These are phyloP conservation scores for Emydomyces testavorans DNA, from an alignment of 2,329 filamentous ascomycete species.

Conservation along the genomic window DNA sequence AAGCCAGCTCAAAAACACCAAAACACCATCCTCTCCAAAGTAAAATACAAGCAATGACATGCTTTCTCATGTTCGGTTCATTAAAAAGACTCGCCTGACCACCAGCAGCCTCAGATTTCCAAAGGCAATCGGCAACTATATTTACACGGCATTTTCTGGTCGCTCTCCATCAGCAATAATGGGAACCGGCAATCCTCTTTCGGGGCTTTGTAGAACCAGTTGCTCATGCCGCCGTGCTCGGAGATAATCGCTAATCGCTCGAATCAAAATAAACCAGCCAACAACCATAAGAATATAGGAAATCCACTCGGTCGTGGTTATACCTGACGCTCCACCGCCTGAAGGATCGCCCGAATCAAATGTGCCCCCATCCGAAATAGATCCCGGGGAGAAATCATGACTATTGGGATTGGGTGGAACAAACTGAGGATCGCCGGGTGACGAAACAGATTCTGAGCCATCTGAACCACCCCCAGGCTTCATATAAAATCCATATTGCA, in stretches of 20 bases:
- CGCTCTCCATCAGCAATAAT: constrained; percentile 78
- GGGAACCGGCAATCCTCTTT: constrained; percentile 70
- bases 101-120: not conserved
- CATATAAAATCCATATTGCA: constrained; percentile 97
- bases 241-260: constrained; percentile 83
- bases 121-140: not conserved
- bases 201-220: constrained; percentile 82
- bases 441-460: constrained; percentile 36
- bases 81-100: not conserved
- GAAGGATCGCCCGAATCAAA: constrained; percentile 17
- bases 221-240: constrained; percentile 82
- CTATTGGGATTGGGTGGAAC: constrained; percentile 74
- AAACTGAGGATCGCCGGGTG: constrained; percentile 37
- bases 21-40: not conserved
- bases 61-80: constrained; percentile 6
- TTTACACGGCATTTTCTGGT: constrained; percentile 60
- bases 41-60: constrained; percentile 2
- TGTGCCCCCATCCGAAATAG: constrained; percentile 42
- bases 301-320: constrained; percentile 73
- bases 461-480: constrained; percentile 46
- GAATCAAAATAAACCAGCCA: constrained; percentile 94
- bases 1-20: not conserved
- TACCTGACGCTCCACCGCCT: constrained; percentile 38
- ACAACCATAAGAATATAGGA: constrained; percentile 92
- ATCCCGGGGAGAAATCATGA: constrained; percentile 71